These are phyloP conservation scores for Suillus luteus DNA, from an alignment of 768 basidiomycete species.

Conservation along the genomic window DNA sequence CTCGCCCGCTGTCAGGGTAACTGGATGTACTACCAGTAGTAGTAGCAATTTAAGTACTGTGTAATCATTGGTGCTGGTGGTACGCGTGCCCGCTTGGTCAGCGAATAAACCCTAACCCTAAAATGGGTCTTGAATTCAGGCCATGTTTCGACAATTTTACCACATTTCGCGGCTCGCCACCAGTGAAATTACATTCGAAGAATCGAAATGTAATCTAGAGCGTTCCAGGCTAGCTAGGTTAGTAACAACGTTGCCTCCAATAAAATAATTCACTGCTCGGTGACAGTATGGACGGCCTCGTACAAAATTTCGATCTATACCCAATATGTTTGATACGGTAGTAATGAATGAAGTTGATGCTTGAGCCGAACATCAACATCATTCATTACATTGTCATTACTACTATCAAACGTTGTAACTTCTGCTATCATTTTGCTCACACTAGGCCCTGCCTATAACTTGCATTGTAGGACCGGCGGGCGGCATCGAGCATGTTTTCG, in stretches of 20 bases:
- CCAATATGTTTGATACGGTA: no score
- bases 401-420: neutral
- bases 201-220: no score
- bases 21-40: neutral
- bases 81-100: slow-evolving; percentile 11
- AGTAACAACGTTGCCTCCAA: no score
- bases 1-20: slow-evolving; percentile 4
- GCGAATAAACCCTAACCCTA: slow-evolving; percentile 24
- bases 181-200: no score
- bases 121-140: slow-evolving; percentile 1
- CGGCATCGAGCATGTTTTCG: neutral
- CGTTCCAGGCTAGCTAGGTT: no score
- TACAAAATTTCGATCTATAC: no score
- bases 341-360: no score
- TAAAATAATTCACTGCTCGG: no score
- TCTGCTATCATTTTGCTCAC: neutral
- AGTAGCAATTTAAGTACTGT: neutral
- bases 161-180: no score
- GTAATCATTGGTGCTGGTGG: neutral
- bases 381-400: neutral
- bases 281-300: no score
- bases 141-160: no score
- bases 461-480: neutral
- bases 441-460: neutral
- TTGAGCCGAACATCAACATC: neutral